phyloP scores from a whole-genome alignment of 2,329 filamentous ascomycete species.

The Ceratocystis cacaofunesta region DNA sequence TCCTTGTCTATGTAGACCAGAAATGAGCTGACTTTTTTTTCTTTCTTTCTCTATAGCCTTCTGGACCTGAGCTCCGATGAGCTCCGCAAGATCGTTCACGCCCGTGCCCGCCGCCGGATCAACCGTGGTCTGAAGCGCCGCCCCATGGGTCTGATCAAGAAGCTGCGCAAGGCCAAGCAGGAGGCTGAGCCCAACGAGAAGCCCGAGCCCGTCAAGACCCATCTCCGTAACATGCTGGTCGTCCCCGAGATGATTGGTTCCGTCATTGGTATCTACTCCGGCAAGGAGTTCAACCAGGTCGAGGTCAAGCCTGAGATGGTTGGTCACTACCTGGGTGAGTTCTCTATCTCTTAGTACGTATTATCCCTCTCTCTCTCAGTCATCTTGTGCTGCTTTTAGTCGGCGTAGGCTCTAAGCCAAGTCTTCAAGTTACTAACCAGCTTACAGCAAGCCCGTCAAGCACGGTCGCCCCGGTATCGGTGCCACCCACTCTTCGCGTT shows the following conservation, averaged over 20 bases:
- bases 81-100: slow-evolving; percentile 98
- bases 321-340: slow-evolving; percentile 97
- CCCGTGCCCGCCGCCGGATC: slow-evolving; percentile 95
- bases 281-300: slow-evolving; percentile 99
- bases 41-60: slow-evolving; percentile 48
- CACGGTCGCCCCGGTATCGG: slow-evolving; percentile 99
- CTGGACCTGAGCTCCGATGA: slow-evolving; percentile 97
- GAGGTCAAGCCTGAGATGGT: slow-evolving; percentile 99
- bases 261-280: slow-evolving; percentile 98
- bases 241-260: slow-evolving; percentile 99
- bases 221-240: slow-evolving; percentile 99
- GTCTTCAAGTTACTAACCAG: slow-evolving; percentile 33
- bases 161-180: slow-evolving; percentile 99
- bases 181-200: slow-evolving; percentile 99
- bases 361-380: background rate
- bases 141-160: slow-evolving; percentile 99
- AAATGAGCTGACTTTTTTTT: background rate
- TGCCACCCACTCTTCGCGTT: slow-evolving; percentile 99
- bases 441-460: slow-evolving; percentile 90
- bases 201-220: slow-evolving; percentile 97
- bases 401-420: background rate
- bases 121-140: slow-evolving; percentile 99
- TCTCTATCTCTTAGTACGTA: slow-evolving; percentile 98
- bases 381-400: background rate
- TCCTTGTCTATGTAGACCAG: background rate